Percentiles rank a stretch among this genome's conserved stretches.
Conservation (phyloP, 2,329 filamentous ascomycete genomes). For the Beauveria pseudobassiana region DNA sequence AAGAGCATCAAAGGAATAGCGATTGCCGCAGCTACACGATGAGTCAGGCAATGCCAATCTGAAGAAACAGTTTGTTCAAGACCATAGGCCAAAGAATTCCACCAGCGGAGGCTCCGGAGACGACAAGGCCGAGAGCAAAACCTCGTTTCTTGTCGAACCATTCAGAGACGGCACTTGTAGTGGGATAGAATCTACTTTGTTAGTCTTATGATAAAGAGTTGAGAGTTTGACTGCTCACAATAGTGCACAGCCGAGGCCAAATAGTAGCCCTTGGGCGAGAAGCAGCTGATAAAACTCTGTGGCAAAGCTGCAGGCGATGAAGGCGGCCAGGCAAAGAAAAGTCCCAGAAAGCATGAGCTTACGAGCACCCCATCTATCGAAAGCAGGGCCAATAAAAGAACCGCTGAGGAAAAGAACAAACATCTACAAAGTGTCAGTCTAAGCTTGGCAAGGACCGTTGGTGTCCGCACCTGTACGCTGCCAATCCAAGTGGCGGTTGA, state of each 20-base stretch:
- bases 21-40: constrained; percentile 17
- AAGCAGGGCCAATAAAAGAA: constrained; percentile 30
- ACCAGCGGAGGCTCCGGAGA: constrained; percentile 25
- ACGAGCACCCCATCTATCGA: constrained; percentile 32
- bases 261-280: constrained; percentile 32
- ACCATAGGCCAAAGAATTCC: constrained; percentile 25
- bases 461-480: constrained; percentile 19
- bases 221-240: constrained; percentile 18
- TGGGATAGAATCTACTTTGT: constrained; percentile 23
- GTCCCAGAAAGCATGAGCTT: constrained; percentile 28
- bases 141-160: constrained; percentile 25
- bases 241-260: constrained; percentile 33
- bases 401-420: constrained; percentile 34
- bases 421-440: constrained; percentile 20
- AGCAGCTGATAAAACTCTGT: constrained; percentile 30
- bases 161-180: constrained; percentile 21
- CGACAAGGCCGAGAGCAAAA: constrained; percentile 24
- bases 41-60: constrained; percentile 13
- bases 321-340: constrained; percentile 28
- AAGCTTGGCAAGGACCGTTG: not conserved
- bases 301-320: constrained; percentile 27
- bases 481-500: constrained; percentile 36
- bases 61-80: constrained; percentile 15
- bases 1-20: constrained; percentile 20
- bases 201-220: not conserved